Evolutionary conservation across 2,329 filamentous ascomycete species (phyloP).

Genomic region (Hypoxylon sp.): DNA sequence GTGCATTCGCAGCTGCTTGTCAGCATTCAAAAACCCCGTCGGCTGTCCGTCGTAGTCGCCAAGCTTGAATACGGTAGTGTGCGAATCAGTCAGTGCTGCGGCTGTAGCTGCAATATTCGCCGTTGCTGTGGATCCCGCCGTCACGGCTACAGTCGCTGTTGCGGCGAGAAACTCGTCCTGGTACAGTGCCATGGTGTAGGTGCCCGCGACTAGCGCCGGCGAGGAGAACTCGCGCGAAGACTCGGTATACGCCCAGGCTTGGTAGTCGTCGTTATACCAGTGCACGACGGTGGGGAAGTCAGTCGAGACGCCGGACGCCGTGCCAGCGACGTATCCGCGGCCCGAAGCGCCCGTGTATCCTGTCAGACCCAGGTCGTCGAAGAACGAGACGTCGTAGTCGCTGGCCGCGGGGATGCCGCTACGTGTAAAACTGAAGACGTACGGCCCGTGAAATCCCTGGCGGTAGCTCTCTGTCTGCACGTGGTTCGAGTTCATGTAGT

Average conservation of each 20-base stretch:
- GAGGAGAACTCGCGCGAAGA: constrained; percentile 64
- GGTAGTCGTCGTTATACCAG: constrained; percentile 67
- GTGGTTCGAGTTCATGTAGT: constrained; percentile 72
- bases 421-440: constrained; percentile 67
- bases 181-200: constrained; percentile 71
- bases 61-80: constrained; percentile 65
- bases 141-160: constrained; percentile 59
- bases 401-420: constrained; percentile 60
- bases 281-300: constrained; percentile 66
- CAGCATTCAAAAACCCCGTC: constrained; percentile 69
- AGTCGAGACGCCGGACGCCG: constrained; percentile 62
- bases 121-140: constrained; percentile 60
- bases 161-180: constrained; percentile 67
- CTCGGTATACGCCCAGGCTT: constrained; percentile 68
- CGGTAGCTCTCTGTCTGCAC: constrained; percentile 67
- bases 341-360: constrained; percentile 64
- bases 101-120: constrained; percentile 60
- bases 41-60: constrained; percentile 70
- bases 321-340: constrained; percentile 67
- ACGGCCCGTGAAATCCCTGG: constrained; percentile 70
- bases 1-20: constrained; percentile 70
- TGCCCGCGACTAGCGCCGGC: constrained; percentile 70
- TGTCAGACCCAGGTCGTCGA: constrained; percentile 63
- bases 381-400: constrained; percentile 66
- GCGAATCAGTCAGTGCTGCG: constrained; percentile 54